Percentiles rank a stretch among this genome's conserved stretches.
Evolutionary conservation across 2,329 filamentous ascomycete species (phyloP).

Genomic region (Cladophialophora chaetospira): DNA sequence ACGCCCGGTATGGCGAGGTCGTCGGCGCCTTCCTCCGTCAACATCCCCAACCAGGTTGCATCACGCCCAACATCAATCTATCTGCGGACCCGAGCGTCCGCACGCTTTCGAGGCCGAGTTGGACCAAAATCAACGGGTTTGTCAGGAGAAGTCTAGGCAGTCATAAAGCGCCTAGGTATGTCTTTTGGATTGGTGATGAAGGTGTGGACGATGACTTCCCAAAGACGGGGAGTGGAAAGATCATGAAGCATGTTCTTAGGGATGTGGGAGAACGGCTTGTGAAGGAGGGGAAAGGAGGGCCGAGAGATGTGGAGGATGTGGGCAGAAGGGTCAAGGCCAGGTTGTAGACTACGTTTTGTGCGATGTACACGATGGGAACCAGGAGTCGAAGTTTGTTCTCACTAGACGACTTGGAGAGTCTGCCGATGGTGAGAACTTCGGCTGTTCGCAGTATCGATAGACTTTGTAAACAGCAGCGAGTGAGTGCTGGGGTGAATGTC

Average conservation of each 20-base stretch:
- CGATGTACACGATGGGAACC: background rate
- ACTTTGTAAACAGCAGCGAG: too few species aligned
- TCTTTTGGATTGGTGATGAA: constrained; percentile 72
- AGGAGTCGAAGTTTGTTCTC: too few species aligned
- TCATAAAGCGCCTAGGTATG: constrained; percentile 69
- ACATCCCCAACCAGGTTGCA: constrained; percentile 62
- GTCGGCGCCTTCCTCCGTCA: constrained; percentile 63
- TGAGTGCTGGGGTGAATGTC: too few species aligned
- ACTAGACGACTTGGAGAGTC: too few species aligned
- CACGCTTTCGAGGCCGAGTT: too few species aligned
- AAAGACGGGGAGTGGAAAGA: constrained; percentile 70
- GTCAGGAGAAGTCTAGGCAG: constrained; percentile 62
- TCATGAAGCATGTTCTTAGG: constrained; percentile 24
- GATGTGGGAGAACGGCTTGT: constrained; percentile 15
- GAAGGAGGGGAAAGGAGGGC: constrained; percentile 1
- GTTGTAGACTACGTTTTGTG: constrained; percentile 2
- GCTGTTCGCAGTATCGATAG: too few species aligned
- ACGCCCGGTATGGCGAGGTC: constrained; percentile 71
- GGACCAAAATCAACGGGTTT: constrained; percentile 63
- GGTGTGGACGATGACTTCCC: constrained; percentile 60
- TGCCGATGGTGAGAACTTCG: too few species aligned
- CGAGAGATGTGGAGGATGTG: too few species aligned
- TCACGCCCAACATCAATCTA: constrained; percentile 5
- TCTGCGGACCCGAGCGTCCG: background rate
- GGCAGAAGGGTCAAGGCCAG: constrained; percentile 12